These are phyloP conservation scores for Hemileia vastatrix DNA, from an alignment of 1,284 basidiomycete genomes.

Conservation along the genomic window DNA sequence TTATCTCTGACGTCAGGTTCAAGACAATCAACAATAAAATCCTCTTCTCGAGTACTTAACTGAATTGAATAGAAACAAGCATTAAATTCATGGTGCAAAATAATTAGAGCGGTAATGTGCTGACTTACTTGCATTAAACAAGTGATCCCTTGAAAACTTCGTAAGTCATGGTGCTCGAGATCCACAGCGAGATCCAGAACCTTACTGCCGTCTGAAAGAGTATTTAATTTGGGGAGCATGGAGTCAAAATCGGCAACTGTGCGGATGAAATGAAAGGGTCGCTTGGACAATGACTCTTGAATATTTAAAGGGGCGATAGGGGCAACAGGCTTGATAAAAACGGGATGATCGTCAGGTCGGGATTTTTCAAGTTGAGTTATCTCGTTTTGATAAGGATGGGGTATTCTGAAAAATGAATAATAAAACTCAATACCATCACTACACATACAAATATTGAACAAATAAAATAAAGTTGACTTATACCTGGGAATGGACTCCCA, in stretches of 20 bases:
- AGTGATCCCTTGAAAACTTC: constrained; percentile 75
- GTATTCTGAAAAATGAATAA: too few relatives aligned
- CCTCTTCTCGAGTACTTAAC: constrained; percentile 69
- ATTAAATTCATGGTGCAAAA: neutral
- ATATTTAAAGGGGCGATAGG: neutral
- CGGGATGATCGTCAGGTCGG: constrained; percentile 37
- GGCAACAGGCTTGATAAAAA: constrained; percentile 39
- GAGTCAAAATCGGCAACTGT: constrained; percentile 53
- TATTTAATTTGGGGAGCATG: constrained; percentile 55
- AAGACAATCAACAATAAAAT: constrained; percentile 79
- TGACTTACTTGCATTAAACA: constrained; percentile 68
- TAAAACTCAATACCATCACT: too few relatives aligned
- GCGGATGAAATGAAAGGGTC: constrained; percentile 65
- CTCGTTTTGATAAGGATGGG: constrained; percentile 25
- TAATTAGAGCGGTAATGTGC: too few relatives aligned
- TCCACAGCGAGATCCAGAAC: constrained; percentile 83
- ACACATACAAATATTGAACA: too few relatives aligned
- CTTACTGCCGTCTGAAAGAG: constrained; percentile 50
- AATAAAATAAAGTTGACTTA: too few relatives aligned
- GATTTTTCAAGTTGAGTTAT: constrained; percentile 24
- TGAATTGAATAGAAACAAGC: neutral
- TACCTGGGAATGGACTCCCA: too few relatives aligned
- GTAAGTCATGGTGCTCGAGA: constrained; percentile 81
- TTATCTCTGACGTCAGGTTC: constrained; percentile 58
- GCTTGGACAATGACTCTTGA: constrained; percentile 56